Conservation (phyloP, 1,284 basidiomycete species). For the Sporisorium graminicola region DNA sequence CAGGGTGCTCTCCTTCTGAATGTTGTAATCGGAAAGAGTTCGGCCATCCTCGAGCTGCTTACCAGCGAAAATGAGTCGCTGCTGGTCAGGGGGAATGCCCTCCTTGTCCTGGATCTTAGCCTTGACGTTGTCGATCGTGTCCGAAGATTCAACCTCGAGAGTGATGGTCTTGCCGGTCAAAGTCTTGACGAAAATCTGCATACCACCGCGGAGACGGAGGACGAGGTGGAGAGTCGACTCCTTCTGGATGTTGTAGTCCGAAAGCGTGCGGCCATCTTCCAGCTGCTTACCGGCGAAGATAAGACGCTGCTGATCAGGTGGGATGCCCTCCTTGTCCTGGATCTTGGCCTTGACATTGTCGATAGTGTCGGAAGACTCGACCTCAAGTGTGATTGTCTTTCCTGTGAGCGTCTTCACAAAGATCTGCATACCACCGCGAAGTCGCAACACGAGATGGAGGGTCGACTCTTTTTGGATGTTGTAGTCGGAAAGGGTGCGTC, state of each 20-base stretch:
- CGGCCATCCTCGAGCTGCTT: constrained; percentile 72
- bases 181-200: constrained; percentile 72
- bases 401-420: constrained; percentile 63
- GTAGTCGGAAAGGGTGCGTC: constrained; percentile 72
- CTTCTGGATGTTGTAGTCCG: constrained; percentile 88
- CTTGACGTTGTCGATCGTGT: constrained; percentile 89
- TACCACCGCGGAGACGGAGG: constrained; percentile 66
- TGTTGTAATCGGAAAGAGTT: constrained; percentile 72
- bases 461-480: constrained; percentile 69
- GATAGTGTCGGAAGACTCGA: constrained; percentile 73
- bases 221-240: constrained; percentile 93
- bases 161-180: constrained; percentile 99
- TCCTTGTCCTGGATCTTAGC: constrained; percentile 69
- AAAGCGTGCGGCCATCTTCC: constrained; percentile 66
- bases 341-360: constrained; percentile 75
- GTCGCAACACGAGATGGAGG: constrained; percentile 64
- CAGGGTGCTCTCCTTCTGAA: constrained; percentile 67
- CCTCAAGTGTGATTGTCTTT: constrained; percentile 71
- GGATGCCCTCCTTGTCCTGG: constrained; percentile 69
- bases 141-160: constrained; percentile 85
- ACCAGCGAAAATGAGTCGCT: constrained; percentile 72
- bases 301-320: constrained; percentile 67
- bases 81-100: constrained; percentile 71
- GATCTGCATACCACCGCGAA: constrained; percentile 66
- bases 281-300: constrained; percentile 69